These are phyloP conservation scores for Hypoxylon rubiginosum DNA, from an alignment of 2,329 filamentous ascomycete species.

Conservation along the genomic window DNA sequence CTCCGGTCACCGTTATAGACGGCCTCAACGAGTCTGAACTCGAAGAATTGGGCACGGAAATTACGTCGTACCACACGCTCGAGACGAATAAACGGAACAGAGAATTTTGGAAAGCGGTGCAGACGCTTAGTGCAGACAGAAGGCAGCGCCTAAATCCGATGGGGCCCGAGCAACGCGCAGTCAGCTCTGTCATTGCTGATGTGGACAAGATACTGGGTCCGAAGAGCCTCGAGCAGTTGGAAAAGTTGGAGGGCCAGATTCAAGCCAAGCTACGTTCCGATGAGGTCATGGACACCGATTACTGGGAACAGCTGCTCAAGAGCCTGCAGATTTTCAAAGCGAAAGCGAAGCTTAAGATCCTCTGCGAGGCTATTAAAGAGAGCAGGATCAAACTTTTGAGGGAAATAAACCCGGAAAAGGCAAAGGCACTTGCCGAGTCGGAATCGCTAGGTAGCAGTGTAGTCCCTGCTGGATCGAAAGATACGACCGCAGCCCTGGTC, in stretches of 20 bases:
- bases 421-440: constrained; percentile 58
- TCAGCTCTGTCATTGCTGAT: constrained; percentile 86
- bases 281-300: constrained; percentile 95
- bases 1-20: constrained; percentile 85
- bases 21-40: constrained; percentile 76
- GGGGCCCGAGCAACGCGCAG: constrained; percentile 77
- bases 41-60: constrained; percentile 83
- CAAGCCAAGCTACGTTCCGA: constrained; percentile 86
- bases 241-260: constrained; percentile 88
- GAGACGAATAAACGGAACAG: constrained; percentile 83
- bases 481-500: constrained; percentile 40
- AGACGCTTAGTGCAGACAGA: constrained; percentile 83
- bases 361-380: constrained; percentile 81
- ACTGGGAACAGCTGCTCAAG: constrained; percentile 93
- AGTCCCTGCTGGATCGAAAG: constrained; percentile 56
- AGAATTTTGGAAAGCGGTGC: constrained; percentile 94
- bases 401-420: constrained; percentile 76
- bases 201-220: constrained; percentile 88
- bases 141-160: constrained; percentile 74
- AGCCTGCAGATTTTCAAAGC: constrained; percentile 93
- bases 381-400: constrained; percentile 76
- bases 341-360: constrained; percentile 82
- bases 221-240: constrained; percentile 89
- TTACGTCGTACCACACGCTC: constrained; percentile 81
- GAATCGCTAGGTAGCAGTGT: constrained; percentile 55